Evolutionary conservation across 257 asterid genomes (phyloP), one percentile per base, ranked within the genome.

Genomic region (Solanum ossicruentum): DNA sequence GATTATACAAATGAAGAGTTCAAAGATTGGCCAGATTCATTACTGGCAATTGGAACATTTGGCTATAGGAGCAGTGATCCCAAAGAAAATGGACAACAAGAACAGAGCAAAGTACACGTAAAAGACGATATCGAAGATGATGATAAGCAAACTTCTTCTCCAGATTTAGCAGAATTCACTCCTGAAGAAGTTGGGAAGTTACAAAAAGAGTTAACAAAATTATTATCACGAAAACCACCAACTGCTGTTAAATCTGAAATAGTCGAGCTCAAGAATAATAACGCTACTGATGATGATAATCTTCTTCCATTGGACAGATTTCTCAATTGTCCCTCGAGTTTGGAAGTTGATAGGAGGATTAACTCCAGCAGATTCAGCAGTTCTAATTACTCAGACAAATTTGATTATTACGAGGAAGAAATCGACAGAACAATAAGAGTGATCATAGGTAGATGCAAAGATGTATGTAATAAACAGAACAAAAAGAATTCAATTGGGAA

Each of bases 241-340:
- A 69, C 83, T 10, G 5, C 12, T n/a, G 21, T 87, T 17, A 87
- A 89, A 36, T 41, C 89, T 32, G 89, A 92, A 45, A 39, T 70
- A 83, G 82, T 88, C 90, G 91, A 72, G 20, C 2, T 72, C 56
- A 72, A 97, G 92, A 65, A 93, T 13, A 12, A 11, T 11, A 8
- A 8, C 28, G n/a, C 1, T 28, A 78, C 51, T 39, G 89, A 83
- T 67, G 92, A 91, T 36, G 97, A 95, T 84, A 81, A 95, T 11
- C 89, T 47, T 85, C 89, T 96, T 9, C 99, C 98, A 0, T 84
- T 96, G 90, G 95, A 96, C 32, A 92, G 93, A 88, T 96, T 96
- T 90, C 93, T 96, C 7, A 96, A 94, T 84, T 96, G 99, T 88
- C 98, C 99, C 13, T 96, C 98, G 7, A 96, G 98, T 87, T 88